These are phyloP conservation scores for Elymus sibiricus DNA, from an alignment of 176 grass and related monocot species.

Conservation along the genomic window DNA sequence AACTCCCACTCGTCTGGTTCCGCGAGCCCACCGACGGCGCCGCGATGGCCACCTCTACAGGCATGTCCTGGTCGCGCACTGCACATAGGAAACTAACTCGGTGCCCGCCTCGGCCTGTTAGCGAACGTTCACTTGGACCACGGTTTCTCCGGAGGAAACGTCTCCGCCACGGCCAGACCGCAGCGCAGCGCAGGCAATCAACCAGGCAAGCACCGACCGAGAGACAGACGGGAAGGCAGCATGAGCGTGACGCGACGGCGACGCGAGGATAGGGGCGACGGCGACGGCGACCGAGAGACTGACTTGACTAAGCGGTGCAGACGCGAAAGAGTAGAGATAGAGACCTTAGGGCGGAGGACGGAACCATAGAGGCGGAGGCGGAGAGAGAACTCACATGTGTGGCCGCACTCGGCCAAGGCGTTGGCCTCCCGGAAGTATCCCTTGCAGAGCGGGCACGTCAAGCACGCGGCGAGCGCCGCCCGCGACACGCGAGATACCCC, in stretches of 20 bases:
- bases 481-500: conserved; percentile 45
- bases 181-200: background rate
- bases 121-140: too few relatives aligned
- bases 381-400: conserved; percentile 66
- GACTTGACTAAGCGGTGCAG: background rate
- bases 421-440: conserved; percentile 74
- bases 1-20: too few relatives aligned
- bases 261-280: too few relatives aligned
- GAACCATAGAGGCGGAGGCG: background rate
- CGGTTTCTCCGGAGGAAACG: too few relatives aligned
- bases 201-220: background rate
- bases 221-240: background rate
- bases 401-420: conserved; percentile 78
- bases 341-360: background rate
- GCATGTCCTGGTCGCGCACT: too few relatives aligned
- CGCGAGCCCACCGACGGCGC: too few relatives aligned
- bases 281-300: too few relatives aligned
- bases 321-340: background rate
- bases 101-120: too few relatives aligned
- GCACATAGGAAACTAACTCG: background rate
- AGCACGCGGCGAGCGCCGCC: conserved; percentile 32
- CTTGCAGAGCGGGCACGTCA: conserved; percentile 89
- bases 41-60: too few relatives aligned
- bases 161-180: background rate
- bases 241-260: background rate